Base-by-base conservation (phyloP, 768 basidiomycete species). In the Lepiota brunneoincarnata region DNA sequence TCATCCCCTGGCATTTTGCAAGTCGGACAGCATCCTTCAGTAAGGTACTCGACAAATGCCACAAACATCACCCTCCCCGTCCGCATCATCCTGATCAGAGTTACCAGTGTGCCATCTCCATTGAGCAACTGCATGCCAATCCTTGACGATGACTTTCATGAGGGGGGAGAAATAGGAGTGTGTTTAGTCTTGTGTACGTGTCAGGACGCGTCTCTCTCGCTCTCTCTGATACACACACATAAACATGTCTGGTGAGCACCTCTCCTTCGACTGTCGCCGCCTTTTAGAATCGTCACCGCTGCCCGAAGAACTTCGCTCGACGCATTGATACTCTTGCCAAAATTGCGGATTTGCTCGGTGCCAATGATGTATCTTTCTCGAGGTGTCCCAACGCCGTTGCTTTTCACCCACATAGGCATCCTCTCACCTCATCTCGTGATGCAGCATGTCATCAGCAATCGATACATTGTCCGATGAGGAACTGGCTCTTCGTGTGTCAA, bases 1-100 rank as follows among this genome's bases (percentile, higher is more conserved):
- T 71, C 69, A 59, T 98, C 97, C 14, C 97, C 97, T 0, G 97
- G 97, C 63, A 95, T 82, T 70, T 96, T 98, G 73, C 97, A 99
- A 3, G 87, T 82, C 10, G 97, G 93, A 72, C 96, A 98, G 63
- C 93, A 94, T 0, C 91, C 92, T 66, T 99, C 97, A n/a, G 66
- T 86, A 98, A 0, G 93, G 82, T 2, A 92, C 87, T 23, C 91
- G 84, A 69, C 93, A 96, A 59, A 97, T 95, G 3, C 92, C 94
- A 66, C 94, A 82, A 11, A 82, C 80, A 46, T 85, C 82, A 37
- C 75, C 81, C 54, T 82, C 82, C 38, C 77, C 73, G 21, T 81
- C 77, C 6, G 64, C 66, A 45, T 76, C 74, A n/a, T 69, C 69
- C 18, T 66, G 63, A 6, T 69, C 69, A 0, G 63, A 55, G 51